These are phyloP conservation scores for Beauveria rudraprayagi DNA, from an alignment of 2,329 filamentous ascomycete species.

Conservation along the genomic window DNA sequence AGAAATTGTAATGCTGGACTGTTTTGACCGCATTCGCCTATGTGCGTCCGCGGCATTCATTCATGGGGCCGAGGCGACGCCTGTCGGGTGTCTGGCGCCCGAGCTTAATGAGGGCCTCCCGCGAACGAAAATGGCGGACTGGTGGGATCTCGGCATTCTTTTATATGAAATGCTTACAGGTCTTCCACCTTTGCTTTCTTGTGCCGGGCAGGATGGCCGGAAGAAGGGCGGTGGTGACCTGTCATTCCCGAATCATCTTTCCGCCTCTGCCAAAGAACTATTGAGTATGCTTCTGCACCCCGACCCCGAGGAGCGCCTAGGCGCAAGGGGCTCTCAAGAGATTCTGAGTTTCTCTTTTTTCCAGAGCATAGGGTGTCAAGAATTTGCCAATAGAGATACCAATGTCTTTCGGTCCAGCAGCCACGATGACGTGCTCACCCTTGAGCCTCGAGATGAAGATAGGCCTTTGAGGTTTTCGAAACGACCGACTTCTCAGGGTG, in stretches of 20 bases:
- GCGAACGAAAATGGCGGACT: background rate
- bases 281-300: background rate
- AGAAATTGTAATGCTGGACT: background rate
- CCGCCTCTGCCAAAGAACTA: background rate
- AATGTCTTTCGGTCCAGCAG: background rate
- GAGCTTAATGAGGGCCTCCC: background rate
- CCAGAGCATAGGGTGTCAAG: background rate
- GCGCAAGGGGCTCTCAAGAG: background rate
- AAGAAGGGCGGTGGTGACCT: background rate
- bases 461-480: background rate
- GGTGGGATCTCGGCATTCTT: background rate
- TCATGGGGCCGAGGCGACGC: background rate
- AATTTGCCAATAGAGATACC: background rate
- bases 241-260: background rate
- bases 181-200: background rate
- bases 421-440: background rate
- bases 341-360: background rate
- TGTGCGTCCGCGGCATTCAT: background rate
- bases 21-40: background rate
- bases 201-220: background rate
- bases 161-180: slow-evolving; percentile 1
- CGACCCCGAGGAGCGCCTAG: background rate
- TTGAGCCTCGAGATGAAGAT: background rate
- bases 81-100: background rate
- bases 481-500: background rate